Percentiles rank a stretch among this genome's conserved stretches.
These are phyloP conservation scores for Saturnispora silvae DNA, from an alignment of 805 yeast genomes.

Conservation along the genomic window DNA sequence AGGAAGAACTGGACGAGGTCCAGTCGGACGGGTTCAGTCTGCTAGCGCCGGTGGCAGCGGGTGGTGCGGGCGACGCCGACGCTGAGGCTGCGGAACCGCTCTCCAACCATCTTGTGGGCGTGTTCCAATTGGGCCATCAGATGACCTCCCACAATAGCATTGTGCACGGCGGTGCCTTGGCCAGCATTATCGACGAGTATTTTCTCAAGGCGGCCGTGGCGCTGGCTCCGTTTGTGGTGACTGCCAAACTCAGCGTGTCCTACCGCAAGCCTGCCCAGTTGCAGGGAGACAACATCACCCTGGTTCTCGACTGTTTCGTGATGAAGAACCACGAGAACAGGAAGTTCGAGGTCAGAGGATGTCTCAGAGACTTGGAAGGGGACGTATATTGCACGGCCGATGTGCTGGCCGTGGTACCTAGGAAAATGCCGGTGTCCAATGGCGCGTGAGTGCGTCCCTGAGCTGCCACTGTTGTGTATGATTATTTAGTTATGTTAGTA, in stretches of 20 bases:
- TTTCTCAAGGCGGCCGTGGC: slow-evolving; percentile 42
- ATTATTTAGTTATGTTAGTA: too few species aligned
- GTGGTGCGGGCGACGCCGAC: too few species aligned
- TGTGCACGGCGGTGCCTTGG: slow-evolving; percentile 44
- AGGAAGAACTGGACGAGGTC: slow-evolving; percentile 1
- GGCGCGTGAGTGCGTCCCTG: too few species aligned
- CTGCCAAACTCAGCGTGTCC: slow-evolving; percentile 35
- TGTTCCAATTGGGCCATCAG: slow-evolving; percentile 36
- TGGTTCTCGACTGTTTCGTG: slow-evolving; percentile 18
- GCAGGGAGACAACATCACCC: slow-evolving; percentile 2
- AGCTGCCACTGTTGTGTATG: too few species aligned
- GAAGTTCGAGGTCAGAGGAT: slow-evolving; percentile 18
- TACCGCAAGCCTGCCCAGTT: slow-evolving; percentile 26
- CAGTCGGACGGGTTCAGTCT: too few species aligned
- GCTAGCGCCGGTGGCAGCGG: too few species aligned
- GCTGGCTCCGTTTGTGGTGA: slow-evolving; percentile 39
- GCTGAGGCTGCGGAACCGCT: too few species aligned
- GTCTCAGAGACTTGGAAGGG: slow-evolving; percentile 13
- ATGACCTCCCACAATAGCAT: slow-evolving; percentile 39
- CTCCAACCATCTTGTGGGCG: slow-evolving; percentile 30
- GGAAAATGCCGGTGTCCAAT: too few species aligned
- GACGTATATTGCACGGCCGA: slow-evolving; percentile 18
- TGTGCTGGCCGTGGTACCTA: slow-evolving; percentile 20
- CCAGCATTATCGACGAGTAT: slow-evolving; percentile 44
- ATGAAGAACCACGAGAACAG: slow-evolving; percentile 7